Base-by-base conservation (phyloP, 176 grass and related monocot genomes). In the Aegilops tauschii region DNA sequence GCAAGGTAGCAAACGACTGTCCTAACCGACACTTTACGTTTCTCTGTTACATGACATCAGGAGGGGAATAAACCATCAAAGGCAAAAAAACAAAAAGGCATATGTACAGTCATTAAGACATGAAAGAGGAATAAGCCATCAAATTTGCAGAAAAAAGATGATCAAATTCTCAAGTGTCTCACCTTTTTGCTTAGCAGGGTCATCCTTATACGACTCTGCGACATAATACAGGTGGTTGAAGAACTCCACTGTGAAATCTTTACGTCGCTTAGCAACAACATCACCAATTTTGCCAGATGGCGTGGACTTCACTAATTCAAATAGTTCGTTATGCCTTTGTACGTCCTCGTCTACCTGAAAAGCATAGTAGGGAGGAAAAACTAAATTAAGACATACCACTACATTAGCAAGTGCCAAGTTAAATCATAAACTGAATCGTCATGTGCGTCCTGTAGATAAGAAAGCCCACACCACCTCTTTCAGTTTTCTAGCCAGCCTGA, bases 191-290 rank as follows among this genome's bases (percentile, higher is more conserved):
- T 94, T 85, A 69, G 79, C 75, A 61, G 77, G 86, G 12, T 91
- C 83, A 27, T 92, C 86, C 83, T 92, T 79, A 73, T 94, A 95
- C 47, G 96, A 98, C 40, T 95, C 91, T 16, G 92, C 91, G 50
- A 95, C 89, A 67, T 89, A 93, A 73, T 92, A 89, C 72, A 98
- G 89, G 84, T 98, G 96, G 74, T 92, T 37, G 64, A 98, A 98
- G 58, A 98, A 98, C 77, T 98, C 96, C 73, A 90, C 80, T 7
- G 96, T 95, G 69, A 98, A 98, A 93, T 98, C 96, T 91, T 98
- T 98, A 54, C 86, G 88, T 3, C 91, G 81, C 63, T 80, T 93
- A 82, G 90, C 80, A 86, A 98, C 79, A 84, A 98, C 75, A 52
- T 69, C 23, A 86, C 40, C 76, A 61, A 98, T 92, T 90, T 98